Evolutionary conservation across 2,329 filamentous ascomycete species (phyloP), one percentile per base, ranked within the genome.

Genomic region (Zymoseptoria passerinii): DNA sequence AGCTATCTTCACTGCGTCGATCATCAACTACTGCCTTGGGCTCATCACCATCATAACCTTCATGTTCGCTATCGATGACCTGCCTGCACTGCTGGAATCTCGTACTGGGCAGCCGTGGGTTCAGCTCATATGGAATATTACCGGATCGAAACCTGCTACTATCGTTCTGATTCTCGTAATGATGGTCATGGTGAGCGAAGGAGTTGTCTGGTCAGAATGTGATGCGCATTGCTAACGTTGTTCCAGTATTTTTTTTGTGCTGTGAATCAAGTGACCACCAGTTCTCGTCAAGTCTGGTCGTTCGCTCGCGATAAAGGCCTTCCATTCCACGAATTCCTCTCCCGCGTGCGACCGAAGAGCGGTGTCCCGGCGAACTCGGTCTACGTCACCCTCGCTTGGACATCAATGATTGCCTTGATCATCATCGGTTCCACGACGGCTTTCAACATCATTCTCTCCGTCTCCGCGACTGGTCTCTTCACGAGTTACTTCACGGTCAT

Each of bases 361-460:
- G 66, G 68, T 54, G 64, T 71, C 9, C 69, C 69, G 1, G 59
- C 68, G 2, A 70, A 70, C 56, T 60, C 67, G 0, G 64, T 69
- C 49, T 62, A 64, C 28, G 66, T 68, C 51, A 66, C 67, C 18
- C 58, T 69, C 13, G 56, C 54, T 49, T 62, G 66, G 58, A 65
- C 61, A 40, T 61, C 69, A 52, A 59, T 74, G 7, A 57, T 70
- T 8, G 66, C 68, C 8, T 62, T 74, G 27, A 72, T 74, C 60
- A 72, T 72, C 53, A 67, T 74, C 50, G 72, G 71, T 44, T 69
- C 68, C 29, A 75, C 73, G 19, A 72, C 73, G n/a, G 75, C 73
- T 8, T 72, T 79, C 58, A 71, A 73, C 60, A 74, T 74, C 49
- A 75, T 76, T 50, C 71, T 77, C 28, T 74, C 75, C 4, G 68